A percentile compares a stretch with the other conserved stretches of the same genome.
phyloP scores from a whole-genome alignment of 2,329 filamentous ascomycete genomes.

The Leptographium galeiforme region DNA sequence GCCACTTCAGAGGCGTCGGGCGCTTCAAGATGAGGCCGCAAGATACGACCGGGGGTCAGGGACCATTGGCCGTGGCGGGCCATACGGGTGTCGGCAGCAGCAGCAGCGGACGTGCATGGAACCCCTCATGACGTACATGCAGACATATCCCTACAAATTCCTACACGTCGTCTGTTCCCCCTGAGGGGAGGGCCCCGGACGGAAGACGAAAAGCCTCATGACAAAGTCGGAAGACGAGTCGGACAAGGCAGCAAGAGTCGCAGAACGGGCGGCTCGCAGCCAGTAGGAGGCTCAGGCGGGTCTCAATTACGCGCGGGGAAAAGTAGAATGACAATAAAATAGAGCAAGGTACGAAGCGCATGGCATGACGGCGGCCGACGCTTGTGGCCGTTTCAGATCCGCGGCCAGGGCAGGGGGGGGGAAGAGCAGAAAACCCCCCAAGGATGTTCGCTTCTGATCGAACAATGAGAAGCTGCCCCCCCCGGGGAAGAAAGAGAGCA shows the following conservation, averaged over 20 bases:
- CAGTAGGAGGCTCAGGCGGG: background rate
- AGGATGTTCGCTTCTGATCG: too few species aligned
- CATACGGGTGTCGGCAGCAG: background rate
- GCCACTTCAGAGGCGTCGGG: background rate
- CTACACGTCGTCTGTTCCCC: too few species aligned
- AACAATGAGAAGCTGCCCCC: too few species aligned
- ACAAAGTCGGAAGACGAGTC: too few species aligned
- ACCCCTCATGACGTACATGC: background rate
- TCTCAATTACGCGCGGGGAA: too few species aligned
- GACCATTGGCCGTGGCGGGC: too few species aligned
- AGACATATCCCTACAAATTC: background rate
- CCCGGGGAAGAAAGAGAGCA: background rate
- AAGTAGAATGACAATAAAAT: too few species aligned
- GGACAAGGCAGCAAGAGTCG: background rate
- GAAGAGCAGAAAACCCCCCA: too few species aligned
- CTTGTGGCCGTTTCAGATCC: slow-evolving; percentile 3
- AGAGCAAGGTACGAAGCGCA: too few species aligned
- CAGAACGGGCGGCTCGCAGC: slow-evolving; percentile 3
- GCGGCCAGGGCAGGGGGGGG: background rate
- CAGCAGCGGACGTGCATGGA: background rate
- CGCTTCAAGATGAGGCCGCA: background rate
- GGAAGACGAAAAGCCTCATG: too few species aligned
- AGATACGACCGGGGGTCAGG: too few species aligned
- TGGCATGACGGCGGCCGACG: background rate
- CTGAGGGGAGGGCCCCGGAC: too few species aligned